These are phyloP conservation scores for Anisodus tanguticus DNA, from an alignment of 257 asterid species.

Conservation along the genomic window DNA sequence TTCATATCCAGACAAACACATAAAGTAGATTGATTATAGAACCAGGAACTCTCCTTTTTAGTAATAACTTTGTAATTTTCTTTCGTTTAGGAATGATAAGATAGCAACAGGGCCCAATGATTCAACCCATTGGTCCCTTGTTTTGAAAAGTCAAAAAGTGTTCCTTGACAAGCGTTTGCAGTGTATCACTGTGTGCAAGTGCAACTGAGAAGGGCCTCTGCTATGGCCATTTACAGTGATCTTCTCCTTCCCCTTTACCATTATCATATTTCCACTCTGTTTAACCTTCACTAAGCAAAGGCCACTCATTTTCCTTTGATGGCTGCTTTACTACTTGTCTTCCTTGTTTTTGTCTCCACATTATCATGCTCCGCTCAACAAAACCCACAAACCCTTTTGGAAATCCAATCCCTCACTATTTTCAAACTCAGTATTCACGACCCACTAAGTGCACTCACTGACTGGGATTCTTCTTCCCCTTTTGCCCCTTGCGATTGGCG, in stretches of 20 bases:
- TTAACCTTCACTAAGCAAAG: conserved; percentile 26
- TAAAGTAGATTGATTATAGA: neutral
- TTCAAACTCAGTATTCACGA: conserved; percentile 54
- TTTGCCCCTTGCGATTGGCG: conserved; percentile 82
- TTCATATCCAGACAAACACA: neutral
- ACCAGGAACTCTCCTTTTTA: neutral
- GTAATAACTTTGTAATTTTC: neutral
- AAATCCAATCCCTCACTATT: conserved; percentile 58
- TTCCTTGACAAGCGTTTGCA: conserved; percentile 30
- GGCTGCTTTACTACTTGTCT: conserved; percentile 33
- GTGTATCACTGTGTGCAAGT: neutral
- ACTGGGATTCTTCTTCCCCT: conserved; percentile 60
- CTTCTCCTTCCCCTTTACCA: neutral
- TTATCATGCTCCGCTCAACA: conserved; percentile 31
- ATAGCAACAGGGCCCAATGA: conserved; percentile 36
- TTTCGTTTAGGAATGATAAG: neutral
- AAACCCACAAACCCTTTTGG: conserved; percentile 42
- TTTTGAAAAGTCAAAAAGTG: conserved; percentile 37
- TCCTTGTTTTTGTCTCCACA: conserved; percentile 30
- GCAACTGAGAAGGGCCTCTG: conserved; percentile 29
- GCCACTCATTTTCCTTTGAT: conserved; percentile 24
- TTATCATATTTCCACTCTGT: neutral
- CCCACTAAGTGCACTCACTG: conserved; percentile 56
- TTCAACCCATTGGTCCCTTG: conserved; percentile 32
- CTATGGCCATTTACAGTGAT: conserved; percentile 32